Percentiles rank a stretch among this genome's conserved stretches.
These are phyloP conservation scores for Calonectria pauciramosa DNA, from an alignment of 2,329 filamentous ascomycete genomes.

Conservation along the genomic window DNA sequence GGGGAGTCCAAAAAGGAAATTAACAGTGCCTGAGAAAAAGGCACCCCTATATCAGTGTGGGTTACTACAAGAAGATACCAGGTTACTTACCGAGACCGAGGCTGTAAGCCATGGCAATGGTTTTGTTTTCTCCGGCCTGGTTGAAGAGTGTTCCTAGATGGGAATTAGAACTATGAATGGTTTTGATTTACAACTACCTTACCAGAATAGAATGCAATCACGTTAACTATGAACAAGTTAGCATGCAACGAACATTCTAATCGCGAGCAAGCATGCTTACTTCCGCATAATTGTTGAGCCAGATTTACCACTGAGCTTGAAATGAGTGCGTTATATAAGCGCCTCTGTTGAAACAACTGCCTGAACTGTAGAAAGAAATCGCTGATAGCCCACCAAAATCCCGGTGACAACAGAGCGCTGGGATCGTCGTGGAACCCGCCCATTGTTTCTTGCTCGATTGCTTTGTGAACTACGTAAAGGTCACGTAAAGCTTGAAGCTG, in stretches of 20 bases:
- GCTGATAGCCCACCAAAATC: constrained; percentile 45
- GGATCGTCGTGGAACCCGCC: constrained; percentile 41
- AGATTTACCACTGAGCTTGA: constrained; percentile 49
- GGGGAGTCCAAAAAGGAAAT: constrained; percentile 57
- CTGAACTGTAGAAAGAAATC: constrained; percentile 47
- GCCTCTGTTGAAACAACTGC: constrained; percentile 46
- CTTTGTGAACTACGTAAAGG: constrained; percentile 56
- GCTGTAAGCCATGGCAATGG: constrained; percentile 46
- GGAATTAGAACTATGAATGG: neutral
- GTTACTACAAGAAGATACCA: neutral
- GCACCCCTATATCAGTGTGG: neutral
- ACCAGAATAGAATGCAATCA: constrained; percentile 10
- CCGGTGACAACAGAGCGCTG: constrained; percentile 39
- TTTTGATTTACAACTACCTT: constrained; percentile 38
- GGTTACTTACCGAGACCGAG: constrained; percentile 26
- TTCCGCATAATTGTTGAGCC: constrained; percentile 52
- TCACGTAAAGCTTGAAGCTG: constrained; percentile 58
- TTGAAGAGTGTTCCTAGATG: constrained; percentile 41
- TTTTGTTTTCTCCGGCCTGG: constrained; percentile 35
- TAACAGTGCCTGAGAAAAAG: constrained; percentile 50
- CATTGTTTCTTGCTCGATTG: constrained; percentile 48
- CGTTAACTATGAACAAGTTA: neutral
- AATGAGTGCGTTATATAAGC: constrained; percentile 50
- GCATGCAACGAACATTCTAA: neutral
- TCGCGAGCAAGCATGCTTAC: constrained; percentile 20